Evolutionary conservation across 2,329 filamentous ascomycete genomes (phyloP).

Genomic region (Volutella citrinella): DNA sequence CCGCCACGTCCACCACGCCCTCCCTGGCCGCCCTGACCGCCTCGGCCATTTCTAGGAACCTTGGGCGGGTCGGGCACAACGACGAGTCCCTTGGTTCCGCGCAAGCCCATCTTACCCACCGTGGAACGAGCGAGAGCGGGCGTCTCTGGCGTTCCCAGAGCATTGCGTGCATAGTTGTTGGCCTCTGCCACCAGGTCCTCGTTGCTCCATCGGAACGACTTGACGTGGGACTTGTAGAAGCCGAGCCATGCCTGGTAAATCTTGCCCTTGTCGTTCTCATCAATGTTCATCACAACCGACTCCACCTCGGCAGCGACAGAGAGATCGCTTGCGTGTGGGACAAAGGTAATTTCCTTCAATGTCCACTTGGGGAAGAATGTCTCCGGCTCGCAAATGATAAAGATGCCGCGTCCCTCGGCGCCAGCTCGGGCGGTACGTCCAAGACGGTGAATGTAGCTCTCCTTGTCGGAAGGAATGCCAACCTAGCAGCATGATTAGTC

Average conservation of each 20-base stretch:
- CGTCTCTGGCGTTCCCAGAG: constrained; percentile 44
- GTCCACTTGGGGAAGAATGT: constrained; percentile 47
- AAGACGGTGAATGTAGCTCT: constrained; percentile 66
- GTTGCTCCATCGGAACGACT: constrained; percentile 41
- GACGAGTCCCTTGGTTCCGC: constrained; percentile 47
- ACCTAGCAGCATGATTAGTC: no score
- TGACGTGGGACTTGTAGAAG: constrained; percentile 51
- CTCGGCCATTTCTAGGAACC: constrained; percentile 20
- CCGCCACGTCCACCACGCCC: no score
- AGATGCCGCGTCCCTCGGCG: constrained; percentile 60
- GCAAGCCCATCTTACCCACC: constrained; percentile 57
- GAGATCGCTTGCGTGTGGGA: constrained; percentile 44
- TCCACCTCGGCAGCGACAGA: constrained; percentile 36
- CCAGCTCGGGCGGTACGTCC: constrained; percentile 66
- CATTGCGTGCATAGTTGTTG: constrained; percentile 48
- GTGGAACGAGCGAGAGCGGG: constrained; percentile 46
- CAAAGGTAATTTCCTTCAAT: constrained; percentile 52
- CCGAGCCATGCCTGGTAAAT: constrained; percentile 58
- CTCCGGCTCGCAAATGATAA: constrained; percentile 55
- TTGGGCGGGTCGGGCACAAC: constrained; percentile 42
- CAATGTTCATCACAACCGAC: constrained; percentile 39
- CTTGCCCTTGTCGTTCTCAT: constrained; percentile 42
- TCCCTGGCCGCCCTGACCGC: constrained; percentile 24
- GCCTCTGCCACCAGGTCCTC: constrained; percentile 46
- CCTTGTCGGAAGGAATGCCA: constrained; percentile 55